Evolutionary conservation across 345 rosid genomes (phyloP).

Genomic region (Eucalyptus tenuipes): DNA sequence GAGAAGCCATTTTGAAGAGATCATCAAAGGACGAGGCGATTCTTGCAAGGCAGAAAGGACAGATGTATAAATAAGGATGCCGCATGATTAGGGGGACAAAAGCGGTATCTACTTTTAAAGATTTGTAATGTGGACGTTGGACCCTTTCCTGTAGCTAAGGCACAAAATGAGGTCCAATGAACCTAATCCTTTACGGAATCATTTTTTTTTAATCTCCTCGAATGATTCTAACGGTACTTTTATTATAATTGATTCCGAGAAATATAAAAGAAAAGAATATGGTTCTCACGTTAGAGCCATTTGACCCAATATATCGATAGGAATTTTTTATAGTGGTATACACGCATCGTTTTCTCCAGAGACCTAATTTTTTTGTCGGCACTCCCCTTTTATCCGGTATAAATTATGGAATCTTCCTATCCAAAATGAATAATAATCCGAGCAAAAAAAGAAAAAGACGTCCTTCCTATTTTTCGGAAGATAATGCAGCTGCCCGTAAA

Average conservation of each 20-base stretch:
- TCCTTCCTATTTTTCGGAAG: not conserved
- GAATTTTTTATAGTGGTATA: not conserved
- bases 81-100: not conserved
- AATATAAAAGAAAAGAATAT: not conserved
- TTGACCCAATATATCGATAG: rapidly evolving
- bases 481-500: not conserved
- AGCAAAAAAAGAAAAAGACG: not conserved
- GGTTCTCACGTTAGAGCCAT: not conserved
- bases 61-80: not conserved
- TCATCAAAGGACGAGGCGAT: not conserved
- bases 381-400: rapidly evolving
- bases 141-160: constrained; percentile 18
- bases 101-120: not conserved
- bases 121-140: constrained; percentile 2
- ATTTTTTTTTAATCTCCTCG: not conserved
- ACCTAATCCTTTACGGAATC: not conserved
- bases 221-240: not conserved
- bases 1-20: not conserved
- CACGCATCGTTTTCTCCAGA: rapidly evolving
- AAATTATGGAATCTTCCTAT: not conserved
- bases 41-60: not conserved
- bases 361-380: not conserved
- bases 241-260: not conserved
- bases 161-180: not conserved
- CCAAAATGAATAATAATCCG: not conserved